phyloP scores from a whole-genome alignment of 495 filamentous ascomycete species.

The Gamarada debralockiae region DNA sequence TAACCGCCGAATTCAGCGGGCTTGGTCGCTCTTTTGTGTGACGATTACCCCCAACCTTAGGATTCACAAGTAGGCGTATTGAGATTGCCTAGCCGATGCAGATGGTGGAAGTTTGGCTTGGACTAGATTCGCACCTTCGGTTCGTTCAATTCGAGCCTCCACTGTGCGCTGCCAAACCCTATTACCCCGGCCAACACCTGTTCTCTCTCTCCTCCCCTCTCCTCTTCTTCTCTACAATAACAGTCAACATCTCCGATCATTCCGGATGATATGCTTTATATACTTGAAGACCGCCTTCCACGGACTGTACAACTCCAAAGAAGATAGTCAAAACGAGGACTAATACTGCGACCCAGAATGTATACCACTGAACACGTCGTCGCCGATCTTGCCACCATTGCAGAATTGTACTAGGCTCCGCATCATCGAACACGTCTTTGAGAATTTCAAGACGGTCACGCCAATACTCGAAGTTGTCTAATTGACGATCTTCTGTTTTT shows the following conservation, averaged over 20 bases:
- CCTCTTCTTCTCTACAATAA: too few relatives aligned
- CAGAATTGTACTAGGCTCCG: conserved; percentile 36
- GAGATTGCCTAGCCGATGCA: too few relatives aligned
- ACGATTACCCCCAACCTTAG: too few relatives aligned
- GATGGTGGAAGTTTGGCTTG: too few relatives aligned
- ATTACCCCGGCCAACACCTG: too few relatives aligned
- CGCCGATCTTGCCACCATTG: conserved; percentile 52
- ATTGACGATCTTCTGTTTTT: conserved; percentile 31
- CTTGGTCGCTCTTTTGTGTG: too few relatives aligned
- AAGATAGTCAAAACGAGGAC: conserved; percentile 44
- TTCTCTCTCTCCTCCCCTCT: too few relatives aligned
- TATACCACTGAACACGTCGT: conserved; percentile 48
- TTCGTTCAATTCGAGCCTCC: too few relatives aligned
- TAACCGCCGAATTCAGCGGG: too few relatives aligned
- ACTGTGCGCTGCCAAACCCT: too few relatives aligned
- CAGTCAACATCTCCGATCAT: conserved; percentile 3
- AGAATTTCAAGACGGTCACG: conserved; percentile 46
- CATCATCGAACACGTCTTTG: conserved; percentile 48
- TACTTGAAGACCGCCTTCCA: conserved; percentile 44
- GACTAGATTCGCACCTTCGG: too few relatives aligned
- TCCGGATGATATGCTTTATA: conserved; percentile 30
- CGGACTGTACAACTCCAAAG: conserved; percentile 46
- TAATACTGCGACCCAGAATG: conserved; percentile 49
- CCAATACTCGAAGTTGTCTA: conserved; percentile 47
- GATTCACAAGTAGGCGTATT: too few relatives aligned